Evolutionary conservation across 202 grass and related monocot genomes (phyloP), one percentile per base, ranked within the genome.

Genomic region (Panicum virgatum): DNA sequence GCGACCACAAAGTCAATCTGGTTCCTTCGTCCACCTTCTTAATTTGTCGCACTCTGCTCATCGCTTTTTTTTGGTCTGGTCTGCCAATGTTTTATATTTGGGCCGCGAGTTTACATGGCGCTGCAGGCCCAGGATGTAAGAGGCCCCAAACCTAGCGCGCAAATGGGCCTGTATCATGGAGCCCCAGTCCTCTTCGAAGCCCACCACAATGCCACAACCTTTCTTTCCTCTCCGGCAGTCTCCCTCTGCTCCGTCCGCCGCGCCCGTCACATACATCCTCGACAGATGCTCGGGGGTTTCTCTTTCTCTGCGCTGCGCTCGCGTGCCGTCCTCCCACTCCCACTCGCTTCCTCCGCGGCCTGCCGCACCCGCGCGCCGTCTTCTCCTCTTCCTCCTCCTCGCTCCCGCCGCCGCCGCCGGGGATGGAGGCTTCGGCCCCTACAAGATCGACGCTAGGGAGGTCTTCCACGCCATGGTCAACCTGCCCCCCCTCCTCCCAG

Each of bases 391-490:
- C 43, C 13, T 80, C 53, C 37, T 56, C 62, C 5, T n/a, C 79
- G 23, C 56, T 69, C 0, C 22, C 69, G 16, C 72, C 47, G 12
- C 54, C 77, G 0, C 30, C 69, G 16, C 72, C n/a, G 9, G 13
- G 6, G 65, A 78, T 78, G 80, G 80, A 88, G 66, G 12, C 22
- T 93, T 98, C 72, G 88, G 92, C 5, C 95, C 90, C 6, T 91
- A 95, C 80, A 93, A 86, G 84, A 91, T 98, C 72, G 80, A 94
- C 50, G 58, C 46, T 23, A 80, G 82, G 66, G 89, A 87, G 77
- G 90, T 98, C 45, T 93, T 98, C 88, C 84, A 88, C 74, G 72
- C 84, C 75, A 93, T 93, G 90, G 92, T 94, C 73, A 98, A 98
- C 85, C 92, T 98, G 69, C 86, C 85, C 10, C 96, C 89, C 14